Evolutionary conservation across 139 green algal genomes (phyloP), one percentile per base, ranked within the genome.

Genomic region (Coelastrella sp.): DNA sequence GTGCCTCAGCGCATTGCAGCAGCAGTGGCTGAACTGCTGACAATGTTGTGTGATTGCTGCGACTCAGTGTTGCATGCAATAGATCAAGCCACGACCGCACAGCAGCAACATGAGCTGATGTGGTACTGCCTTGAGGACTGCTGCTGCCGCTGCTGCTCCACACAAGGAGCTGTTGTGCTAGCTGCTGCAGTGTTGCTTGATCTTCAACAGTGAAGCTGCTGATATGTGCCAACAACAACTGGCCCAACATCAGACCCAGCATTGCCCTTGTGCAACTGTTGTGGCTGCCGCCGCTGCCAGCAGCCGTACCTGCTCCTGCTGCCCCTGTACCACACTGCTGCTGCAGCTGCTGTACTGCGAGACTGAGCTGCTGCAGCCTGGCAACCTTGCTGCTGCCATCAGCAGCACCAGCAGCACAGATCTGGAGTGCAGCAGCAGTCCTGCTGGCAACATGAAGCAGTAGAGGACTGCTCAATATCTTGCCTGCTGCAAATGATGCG

Each of bases 291-390:
- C 51, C 50, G 38, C 69, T 45, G 3, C 51, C 68, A 79, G 72
- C 41, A 76, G 64, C 60, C 72, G 69, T 62, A 75, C 21, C 21
- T 57, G 43, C 53, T 1, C 53, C 21, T 0, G 34, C 27, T 9
- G 2, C 68, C 40, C 23, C 43, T 19, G 57, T 76, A 48, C 15
- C 80, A 35, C 0, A 32, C 1, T 38, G 38, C 59, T 71, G 82
- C 85, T 37, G 48, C 50, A 92, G 77, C 37, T 92, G 89, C 13
- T 90, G 81, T 1, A 84, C 85, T 0, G 93, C 93, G 35, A 96
- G 72, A 67, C 90, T 81, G 21, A 98, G 94, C 89, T 98, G 95
- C 63, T 92, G 83, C 74, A 96, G 83, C 13, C 92, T 87, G 21
- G 89, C 87, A 0, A 84, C 50, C 74, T 89, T 89, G 43, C 79